Evolutionary conservation across 495 filamentous ascomycete species (phyloP), one percentile per base, ranked within the genome.

Genomic region (Annulohypoxylon nitens): DNA sequence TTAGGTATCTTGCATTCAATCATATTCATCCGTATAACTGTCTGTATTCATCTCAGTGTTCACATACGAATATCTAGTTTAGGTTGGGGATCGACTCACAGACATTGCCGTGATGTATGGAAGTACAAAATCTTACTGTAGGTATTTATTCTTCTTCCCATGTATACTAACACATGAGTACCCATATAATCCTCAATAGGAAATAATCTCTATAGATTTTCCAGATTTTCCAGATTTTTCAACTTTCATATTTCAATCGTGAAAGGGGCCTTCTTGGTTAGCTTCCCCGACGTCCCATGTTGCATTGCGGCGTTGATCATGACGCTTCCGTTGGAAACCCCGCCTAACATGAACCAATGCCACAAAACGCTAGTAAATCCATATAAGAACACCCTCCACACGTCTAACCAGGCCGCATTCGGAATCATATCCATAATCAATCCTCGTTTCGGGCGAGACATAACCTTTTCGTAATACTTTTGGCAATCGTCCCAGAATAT

Each of bases 401-500:
- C 81, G 74, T 93, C 91, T 12, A 88, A 37, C 93, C 92, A 95
- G 0, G 84, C 84, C 2, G 63, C 8, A 69, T 78, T 75, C 12
- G 83, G 82, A 2, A 85, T 18, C 45, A 84, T 16, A 70, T 92
- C 91, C 20, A 83, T 79, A 0, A 89, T 59, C 4, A 86, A 73
- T 0, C 89, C 87, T 3, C 77, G 78, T 12, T 77, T 81, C 62
- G 81, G 86, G 37, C 85, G 76, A 4, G 79, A 79, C 83, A 88
- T 86, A 10, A 93, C 81, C 37, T 85, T 80, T 79, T 95, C 93
- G 86, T 92, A 95, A 0, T 87, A 85, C 25, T 73, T 80, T 76
- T 97, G 93, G 57, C 87, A 90, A 53, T 92, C 86, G 78, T 97
- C 93, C 89, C 90, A 97, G 82, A 89, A 94, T 0, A 93, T 83